phyloP scores from a whole-genome alignment of 2,329 filamentous ascomycete genomes.

The Thermothelomyces thermophilus region DNA sequence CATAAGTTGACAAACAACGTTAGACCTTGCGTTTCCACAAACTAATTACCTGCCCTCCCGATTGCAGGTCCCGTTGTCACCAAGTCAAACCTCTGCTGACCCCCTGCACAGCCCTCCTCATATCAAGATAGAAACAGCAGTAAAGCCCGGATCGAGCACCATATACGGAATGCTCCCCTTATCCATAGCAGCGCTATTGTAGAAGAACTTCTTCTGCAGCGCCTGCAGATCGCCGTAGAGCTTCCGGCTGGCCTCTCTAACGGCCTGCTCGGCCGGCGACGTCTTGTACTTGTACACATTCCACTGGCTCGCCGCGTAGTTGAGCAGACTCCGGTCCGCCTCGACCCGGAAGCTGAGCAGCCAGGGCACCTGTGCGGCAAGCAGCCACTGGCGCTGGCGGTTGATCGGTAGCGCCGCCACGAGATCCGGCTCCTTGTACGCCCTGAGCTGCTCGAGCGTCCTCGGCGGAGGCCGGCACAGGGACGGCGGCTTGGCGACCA shows the following conservation, averaged over 20 bases:
- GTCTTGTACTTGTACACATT: slow-evolving; percentile 25
- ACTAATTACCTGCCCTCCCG: no score
- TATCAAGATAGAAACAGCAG: slow-evolving; percentile 34
- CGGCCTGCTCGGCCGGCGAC: slow-evolving; percentile 17
- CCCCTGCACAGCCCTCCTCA: no score
- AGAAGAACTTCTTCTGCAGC: slow-evolving; percentile 27
- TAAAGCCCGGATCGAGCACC: slow-evolving; percentile 34
- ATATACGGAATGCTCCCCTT: slow-evolving; percentile 32
- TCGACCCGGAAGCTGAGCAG: slow-evolving; percentile 39
- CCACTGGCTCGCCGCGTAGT: slow-evolving; percentile 35
- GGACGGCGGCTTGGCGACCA: slow-evolving; percentile 37
- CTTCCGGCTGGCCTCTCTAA: slow-evolving; percentile 25
- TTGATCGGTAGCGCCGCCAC: slow-evolving; percentile 37
- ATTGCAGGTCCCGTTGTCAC: no score
- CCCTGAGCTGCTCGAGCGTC: slow-evolving; percentile 27
- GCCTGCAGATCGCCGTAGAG: slow-evolving; percentile 28
- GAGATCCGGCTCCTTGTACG: slow-evolving; percentile 31
- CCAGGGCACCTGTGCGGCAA: slow-evolving; percentile 39
- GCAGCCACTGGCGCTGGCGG: slow-evolving; percentile 38
- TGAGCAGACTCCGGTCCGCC: slow-evolving; percentile 35
- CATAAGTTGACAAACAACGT: no score
- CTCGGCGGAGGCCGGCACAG: slow-evolving; percentile 32
- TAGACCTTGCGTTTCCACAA: no score
- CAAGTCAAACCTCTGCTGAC: no score
- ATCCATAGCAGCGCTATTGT: slow-evolving; percentile 30